Conservation (phyloP, 805 yeast genomes). For the Myxozyma lipomycoides region DNA sequence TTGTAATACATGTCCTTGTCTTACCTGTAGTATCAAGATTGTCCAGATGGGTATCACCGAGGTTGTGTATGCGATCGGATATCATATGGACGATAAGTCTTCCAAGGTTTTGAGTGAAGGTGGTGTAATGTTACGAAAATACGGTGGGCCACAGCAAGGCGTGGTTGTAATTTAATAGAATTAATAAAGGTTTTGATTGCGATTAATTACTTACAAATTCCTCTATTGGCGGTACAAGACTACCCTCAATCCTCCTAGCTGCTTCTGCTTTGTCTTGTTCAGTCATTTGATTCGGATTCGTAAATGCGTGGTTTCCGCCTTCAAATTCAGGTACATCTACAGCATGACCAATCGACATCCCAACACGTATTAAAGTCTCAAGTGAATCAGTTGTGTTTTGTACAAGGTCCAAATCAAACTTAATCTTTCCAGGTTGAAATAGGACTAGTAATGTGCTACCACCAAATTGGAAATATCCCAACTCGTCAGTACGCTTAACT, state of each 20-base stretch:
- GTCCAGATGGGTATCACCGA: constrained; percentile 88
- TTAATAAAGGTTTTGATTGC: neutral
- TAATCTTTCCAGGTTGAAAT: constrained; percentile 44
- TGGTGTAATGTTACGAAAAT: constrained; percentile 66
- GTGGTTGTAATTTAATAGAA: constrained; percentile 11
- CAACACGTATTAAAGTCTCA: constrained; percentile 72
- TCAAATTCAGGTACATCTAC: constrained; percentile 48
- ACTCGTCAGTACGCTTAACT: constrained; percentile 68
- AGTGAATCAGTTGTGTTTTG: constrained; percentile 63
- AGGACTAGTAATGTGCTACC: constrained; percentile 81
- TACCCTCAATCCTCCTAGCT: constrained; percentile 22
- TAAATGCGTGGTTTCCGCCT: constrained; percentile 47
- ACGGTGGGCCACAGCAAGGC: constrained; percentile 40
- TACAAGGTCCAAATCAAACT: constrained; percentile 69
- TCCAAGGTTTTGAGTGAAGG: constrained; percentile 69
- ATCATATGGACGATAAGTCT: constrained; percentile 84
- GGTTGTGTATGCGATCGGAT: constrained; percentile 88
- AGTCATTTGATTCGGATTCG: constrained; percentile 37
- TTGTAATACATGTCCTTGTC: constrained; percentile 95
- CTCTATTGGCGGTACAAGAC: constrained; percentile 6
- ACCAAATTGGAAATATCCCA: constrained; percentile 95
- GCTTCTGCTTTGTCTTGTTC: constrained; percentile 20
- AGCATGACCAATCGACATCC: constrained; percentile 85
- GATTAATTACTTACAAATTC: neutral
- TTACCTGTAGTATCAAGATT: constrained; percentile 92